phyloP scores from a whole-genome alignment of 139 green algal species.

The Edaphochlamys debaryana region DNA sequence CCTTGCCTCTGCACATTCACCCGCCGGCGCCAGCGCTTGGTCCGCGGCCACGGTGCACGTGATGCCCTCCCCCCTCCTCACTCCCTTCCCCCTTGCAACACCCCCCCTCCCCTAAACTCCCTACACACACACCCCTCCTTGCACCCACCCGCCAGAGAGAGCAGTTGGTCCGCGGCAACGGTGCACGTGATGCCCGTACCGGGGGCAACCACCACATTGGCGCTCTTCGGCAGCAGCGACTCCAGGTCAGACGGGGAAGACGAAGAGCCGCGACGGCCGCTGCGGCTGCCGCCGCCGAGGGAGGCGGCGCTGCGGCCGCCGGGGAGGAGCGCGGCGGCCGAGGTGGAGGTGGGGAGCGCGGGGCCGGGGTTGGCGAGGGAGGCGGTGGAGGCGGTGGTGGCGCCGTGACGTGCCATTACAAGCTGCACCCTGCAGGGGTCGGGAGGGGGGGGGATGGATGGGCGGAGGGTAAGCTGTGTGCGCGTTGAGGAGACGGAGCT shows the following conservation, averaged over 20 bases:
- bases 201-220: conserved; percentile 15
- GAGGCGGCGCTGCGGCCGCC: neutral
- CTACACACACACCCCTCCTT: too few relatives aligned
- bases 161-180: neutral
- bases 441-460: neutral
- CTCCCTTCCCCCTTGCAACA: too few relatives aligned
- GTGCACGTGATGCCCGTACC: conserved; percentile 28
- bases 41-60: conserved; percentile 1
- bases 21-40: neutral
- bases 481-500: too few relatives aligned
- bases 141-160: neutral
- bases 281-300: neutral
- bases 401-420: conserved; percentile 12
- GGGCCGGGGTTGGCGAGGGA: neutral
- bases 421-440: conserved; percentile 1
- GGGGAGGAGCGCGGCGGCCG: neutral
- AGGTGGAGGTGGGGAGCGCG: neutral
- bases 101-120: too few relatives aligned
- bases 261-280: neutral
- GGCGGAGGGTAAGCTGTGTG: neutral
- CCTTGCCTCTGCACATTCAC: too few relatives aligned
- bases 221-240: conserved; percentile 27
- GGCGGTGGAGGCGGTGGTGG: conserved; percentile 2
- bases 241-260: neutral
- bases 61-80: too few relatives aligned